Base-by-base conservation (phyloP, 1,284 basidiomycete species). In the Polyporus tsugae region DNA sequence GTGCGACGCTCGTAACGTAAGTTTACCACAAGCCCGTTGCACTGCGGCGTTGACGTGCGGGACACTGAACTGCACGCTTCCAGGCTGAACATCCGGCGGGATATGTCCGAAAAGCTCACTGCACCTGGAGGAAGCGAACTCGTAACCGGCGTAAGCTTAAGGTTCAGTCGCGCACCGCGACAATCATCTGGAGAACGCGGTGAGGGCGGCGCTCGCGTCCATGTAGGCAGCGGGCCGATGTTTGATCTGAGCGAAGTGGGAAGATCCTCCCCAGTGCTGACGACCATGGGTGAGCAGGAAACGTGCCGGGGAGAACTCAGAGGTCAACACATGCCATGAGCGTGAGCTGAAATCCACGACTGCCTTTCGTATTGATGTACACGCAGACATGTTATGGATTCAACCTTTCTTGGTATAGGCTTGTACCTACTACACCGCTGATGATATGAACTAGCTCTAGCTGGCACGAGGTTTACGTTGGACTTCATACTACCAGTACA, bases 1-100 rank as follows among this genome's bases (percentile, higher is more conserved):
- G 33, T 33, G 55, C 55, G n/a, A 58, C 55, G n/a, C 35, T 58
- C 35, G 35, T 58, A 35, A 58, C 55, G 55, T 58, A 36, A 22
- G 55, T 11, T 17, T 35, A n/a, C n/a, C n/a, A n/a, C 33, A 7
- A 11, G 35, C 19, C 15, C 19, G 5, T 38, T 10, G 55, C 10
- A 25, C 22, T 25, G 2, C 10, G n/a, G 46, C 22, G n/a, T 22
- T 11, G 46, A 49, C 13, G 10, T 58, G 10, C n/a, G 10, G 33
- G 17, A 11, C 19, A 4, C 15, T 58, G 35, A 58, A 2, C 35
- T 6, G 1, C 33, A 19, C 29, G 36, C 10, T 10, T 22, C 4
- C 19, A 58, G 55, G 35, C 35, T 58, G 55, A 58, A 58, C 35
- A n/a, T 58, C 35, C 55, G 55, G 5, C 55, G 35, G 0, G 35